These are phyloP conservation scores for Ophiostoma sp. DNA, from an alignment of 2,329 filamentous ascomycete genomes.

Conservation along the genomic window DNA sequence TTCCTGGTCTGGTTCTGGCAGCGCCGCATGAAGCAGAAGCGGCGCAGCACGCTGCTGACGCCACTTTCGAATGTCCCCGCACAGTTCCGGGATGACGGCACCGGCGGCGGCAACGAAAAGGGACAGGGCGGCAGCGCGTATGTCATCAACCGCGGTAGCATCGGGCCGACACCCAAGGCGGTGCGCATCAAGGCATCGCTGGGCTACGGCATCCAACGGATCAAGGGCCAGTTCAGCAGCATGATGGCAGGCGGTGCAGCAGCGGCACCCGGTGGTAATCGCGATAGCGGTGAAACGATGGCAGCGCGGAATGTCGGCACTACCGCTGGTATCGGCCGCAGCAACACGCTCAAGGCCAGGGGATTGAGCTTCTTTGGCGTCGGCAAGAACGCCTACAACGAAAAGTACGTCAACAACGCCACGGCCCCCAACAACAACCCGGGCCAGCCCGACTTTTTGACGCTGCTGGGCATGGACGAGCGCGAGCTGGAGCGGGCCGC, in stretches of 20 bases:
- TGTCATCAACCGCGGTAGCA: slow-evolving; percentile 42
- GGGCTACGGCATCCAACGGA: slow-evolving; percentile 35
- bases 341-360: background rate
- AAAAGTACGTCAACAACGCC: slow-evolving; percentile 31
- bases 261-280: background rate
- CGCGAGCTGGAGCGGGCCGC: slow-evolving; percentile 38
- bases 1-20: slow-evolving; percentile 50
- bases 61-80: slow-evolving; percentile 37
- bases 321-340: background rate
- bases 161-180: slow-evolving; percentile 46
- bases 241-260: slow-evolving; percentile 26
- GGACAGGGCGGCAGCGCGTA: slow-evolving; percentile 34
- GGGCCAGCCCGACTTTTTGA: slow-evolving; percentile 42
- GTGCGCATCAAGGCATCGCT: slow-evolving; percentile 40
- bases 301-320: background rate
- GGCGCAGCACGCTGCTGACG: slow-evolving; percentile 47
- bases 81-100: background rate
- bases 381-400: background rate
- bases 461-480: slow-evolving; percentile 42
- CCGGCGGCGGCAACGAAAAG: slow-evolving; percentile 14
- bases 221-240: slow-evolving; percentile 42
- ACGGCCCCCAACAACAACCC: slow-evolving; percentile 29
- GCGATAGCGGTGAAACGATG: background rate
- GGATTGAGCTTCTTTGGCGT: background rate
- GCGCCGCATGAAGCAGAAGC: slow-evolving; percentile 40